These are phyloP conservation scores for Leptographium flavum DNA, from an alignment of 2,329 filamentous ascomycete species.

Conservation along the genomic window DNA sequence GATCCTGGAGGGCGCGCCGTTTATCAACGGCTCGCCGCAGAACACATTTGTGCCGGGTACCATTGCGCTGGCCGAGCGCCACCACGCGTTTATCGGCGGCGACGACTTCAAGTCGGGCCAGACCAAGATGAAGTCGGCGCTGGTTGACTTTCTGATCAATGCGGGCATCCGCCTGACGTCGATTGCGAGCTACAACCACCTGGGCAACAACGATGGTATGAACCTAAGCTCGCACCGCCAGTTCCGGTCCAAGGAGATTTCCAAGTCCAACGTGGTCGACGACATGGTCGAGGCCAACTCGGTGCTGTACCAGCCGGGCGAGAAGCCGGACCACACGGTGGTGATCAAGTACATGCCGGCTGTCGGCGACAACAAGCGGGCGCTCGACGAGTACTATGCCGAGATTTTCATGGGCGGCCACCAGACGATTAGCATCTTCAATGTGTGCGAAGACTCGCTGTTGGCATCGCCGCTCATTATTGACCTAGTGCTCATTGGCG, in stretches of 20 bases:
- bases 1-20: slow-evolving; percentile 78
- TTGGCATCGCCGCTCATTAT: slow-evolving; percentile 94
- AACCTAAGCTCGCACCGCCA: slow-evolving; percentile 95
- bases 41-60: slow-evolving; percentile 97
- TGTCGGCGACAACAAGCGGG: slow-evolving; percentile 97
- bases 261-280: slow-evolving; percentile 97
- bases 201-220: slow-evolving; percentile 98
- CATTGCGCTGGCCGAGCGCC: slow-evolving; percentile 74
- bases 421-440: slow-evolving; percentile 97
- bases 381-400: slow-evolving; percentile 96
- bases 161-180: slow-evolving; percentile 98
- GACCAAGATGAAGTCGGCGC: slow-evolving; percentile 99
- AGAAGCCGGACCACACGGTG: slow-evolving; percentile 95
- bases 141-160: slow-evolving; percentile 97
- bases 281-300: slow-evolving; percentile 97
- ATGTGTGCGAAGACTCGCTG: slow-evolving; percentile 97
- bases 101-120: slow-evolving; percentile 99
- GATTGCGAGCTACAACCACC: slow-evolving; percentile 97
- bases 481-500: slow-evolving; percentile 79
- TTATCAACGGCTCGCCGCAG: slow-evolving; percentile 98
- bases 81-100: slow-evolving; percentile 83
- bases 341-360: slow-evolving; percentile 99
- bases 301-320: slow-evolving; percentile 77
- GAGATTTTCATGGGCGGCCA: slow-evolving; percentile 99
- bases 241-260: slow-evolving; percentile 99